Conservation (phyloP, 1,284 basidiomycete genomes). For the Ustanciosporium gigantosporum region DNA sequence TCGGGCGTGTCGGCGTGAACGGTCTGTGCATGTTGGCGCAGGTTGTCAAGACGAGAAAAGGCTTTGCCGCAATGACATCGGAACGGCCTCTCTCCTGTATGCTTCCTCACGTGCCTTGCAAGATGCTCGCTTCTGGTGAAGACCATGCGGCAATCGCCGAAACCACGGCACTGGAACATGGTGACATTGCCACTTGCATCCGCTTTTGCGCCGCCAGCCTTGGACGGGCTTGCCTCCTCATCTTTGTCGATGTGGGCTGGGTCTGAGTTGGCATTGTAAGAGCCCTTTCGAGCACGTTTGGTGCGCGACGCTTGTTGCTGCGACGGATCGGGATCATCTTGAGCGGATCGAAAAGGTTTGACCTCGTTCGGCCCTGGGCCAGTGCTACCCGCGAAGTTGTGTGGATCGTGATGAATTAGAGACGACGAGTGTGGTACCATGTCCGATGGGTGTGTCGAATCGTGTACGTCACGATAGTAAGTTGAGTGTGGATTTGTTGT, state of each 20-base stretch:
- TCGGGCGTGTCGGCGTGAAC: conserved; percentile 85
- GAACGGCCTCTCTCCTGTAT: conserved; percentile 94
- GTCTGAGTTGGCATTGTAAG: not conserved
- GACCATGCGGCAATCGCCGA: conserved; percentile 93
- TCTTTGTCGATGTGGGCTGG: not conserved
- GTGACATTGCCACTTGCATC: conserved; percentile 67
- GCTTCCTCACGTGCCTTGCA: conserved; percentile 92
- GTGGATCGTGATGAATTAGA: not conserved
- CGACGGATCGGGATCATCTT: not conserved
- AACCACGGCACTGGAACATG: conserved; percentile 91
- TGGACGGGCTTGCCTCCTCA: not conserved
- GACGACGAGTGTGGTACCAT: no score
- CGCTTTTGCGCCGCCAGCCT: conserved; percentile 7
- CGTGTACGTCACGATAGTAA: not conserved
- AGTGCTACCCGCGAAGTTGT: not conserved
- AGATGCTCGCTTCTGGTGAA: conserved; percentile 93
- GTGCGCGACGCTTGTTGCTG: not conserved
- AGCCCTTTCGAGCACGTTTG: not conserved
- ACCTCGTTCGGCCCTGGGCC: no score
- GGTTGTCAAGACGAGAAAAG: conserved; percentile 92
- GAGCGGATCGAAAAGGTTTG: no score
- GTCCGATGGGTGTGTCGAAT: not conserved
- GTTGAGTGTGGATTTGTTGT: not conserved
- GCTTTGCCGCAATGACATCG: conserved; percentile 89
- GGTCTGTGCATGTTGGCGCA: conserved; percentile 92